Evolutionary conservation across 1,284 basidiomycete genomes (phyloP).

Genomic region (Fomitopsis pinicola): DNA sequence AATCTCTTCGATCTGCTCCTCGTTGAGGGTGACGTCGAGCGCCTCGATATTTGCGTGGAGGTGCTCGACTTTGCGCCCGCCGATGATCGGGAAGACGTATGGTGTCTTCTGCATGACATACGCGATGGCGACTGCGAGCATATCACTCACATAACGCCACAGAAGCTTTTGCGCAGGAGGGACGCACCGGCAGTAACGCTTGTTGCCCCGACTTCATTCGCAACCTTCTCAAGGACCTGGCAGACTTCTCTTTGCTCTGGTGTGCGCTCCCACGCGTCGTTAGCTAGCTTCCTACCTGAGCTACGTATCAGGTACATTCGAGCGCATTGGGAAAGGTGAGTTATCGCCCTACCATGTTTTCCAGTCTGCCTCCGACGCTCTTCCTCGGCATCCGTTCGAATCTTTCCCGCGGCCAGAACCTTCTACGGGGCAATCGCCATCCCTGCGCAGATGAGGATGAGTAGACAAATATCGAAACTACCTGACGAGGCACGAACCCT

Average conservation of each 20-base stretch:
- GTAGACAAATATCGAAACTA: no score
- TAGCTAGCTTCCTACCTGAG: no score
- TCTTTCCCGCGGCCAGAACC: constrained; percentile 41
- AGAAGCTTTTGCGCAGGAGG: no score
- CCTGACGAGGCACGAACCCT: constrained; percentile 24
- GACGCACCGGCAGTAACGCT: constrained; percentile 22
- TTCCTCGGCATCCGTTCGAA: constrained; percentile 33
- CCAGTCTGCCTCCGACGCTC: constrained; percentile 30
- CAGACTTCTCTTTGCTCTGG: constrained; percentile 35
- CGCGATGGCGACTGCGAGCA: constrained; percentile 35
- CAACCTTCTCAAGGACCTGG: constrained; percentile 39
- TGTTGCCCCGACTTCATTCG: constrained; percentile 35
- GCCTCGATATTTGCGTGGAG: constrained; percentile 37
- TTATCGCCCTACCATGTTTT: constrained; percentile 27
- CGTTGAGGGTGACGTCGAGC: constrained; percentile 35
- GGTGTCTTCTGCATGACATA: constrained; percentile 22
- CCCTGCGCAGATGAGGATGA: constrained; percentile 19
- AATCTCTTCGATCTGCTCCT: constrained; percentile 37
- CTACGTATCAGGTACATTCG: no score
- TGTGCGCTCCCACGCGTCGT: constrained; percentile 33
- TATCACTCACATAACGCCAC: background rate
- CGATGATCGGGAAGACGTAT: background rate
- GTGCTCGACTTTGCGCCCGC: constrained; percentile 8
- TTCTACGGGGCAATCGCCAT: constrained; percentile 47
- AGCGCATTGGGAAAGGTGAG: no score